Evolutionary conservation across 305 asterid genomes (phyloP).

Genomic region (Nicotiana rustica): DNA sequence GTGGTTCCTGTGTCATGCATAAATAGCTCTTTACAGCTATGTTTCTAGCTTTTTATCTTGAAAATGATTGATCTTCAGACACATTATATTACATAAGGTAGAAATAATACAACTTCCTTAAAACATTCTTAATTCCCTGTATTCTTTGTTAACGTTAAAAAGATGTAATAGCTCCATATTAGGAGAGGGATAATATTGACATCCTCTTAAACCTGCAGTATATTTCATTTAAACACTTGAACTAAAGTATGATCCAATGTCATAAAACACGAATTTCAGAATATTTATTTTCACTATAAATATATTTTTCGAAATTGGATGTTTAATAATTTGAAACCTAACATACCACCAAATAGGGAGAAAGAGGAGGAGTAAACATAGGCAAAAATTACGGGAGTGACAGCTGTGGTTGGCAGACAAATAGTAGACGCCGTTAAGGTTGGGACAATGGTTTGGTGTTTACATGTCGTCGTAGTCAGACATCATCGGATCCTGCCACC

Average conservation of each 20-base stretch:
- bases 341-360: neutral
- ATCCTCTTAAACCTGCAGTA: too few relatives aligned
- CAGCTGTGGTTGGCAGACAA: constrained; percentile 18
- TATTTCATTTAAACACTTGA: too few relatives aligned
- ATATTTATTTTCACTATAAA: neutral
- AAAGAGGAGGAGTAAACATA: neutral
- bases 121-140: neutral
- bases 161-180: too few relatives aligned
- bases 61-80: neutral
- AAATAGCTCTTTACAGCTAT: neutral
- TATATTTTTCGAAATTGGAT: neutral
- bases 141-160: neutral
- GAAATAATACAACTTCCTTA: neutral
- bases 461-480: neutral
- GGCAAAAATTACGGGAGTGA: constrained; percentile 27
- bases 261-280: neutral
- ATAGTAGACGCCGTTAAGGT: constrained; percentile 17
- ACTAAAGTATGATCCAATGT: too few relatives aligned
- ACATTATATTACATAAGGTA: neutral
- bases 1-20: neutral
- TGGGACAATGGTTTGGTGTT: neutral
- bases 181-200: too few relatives aligned
- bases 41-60: neutral
- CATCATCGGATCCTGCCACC: neutral
- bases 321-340: neutral